A percentile compares a stretch with the other conserved stretches of the same genome.
These are phyloP conservation scores for Ephemerocybe angulata DNA, from an alignment of 768 basidiomycete species.

Conservation along the genomic window DNA sequence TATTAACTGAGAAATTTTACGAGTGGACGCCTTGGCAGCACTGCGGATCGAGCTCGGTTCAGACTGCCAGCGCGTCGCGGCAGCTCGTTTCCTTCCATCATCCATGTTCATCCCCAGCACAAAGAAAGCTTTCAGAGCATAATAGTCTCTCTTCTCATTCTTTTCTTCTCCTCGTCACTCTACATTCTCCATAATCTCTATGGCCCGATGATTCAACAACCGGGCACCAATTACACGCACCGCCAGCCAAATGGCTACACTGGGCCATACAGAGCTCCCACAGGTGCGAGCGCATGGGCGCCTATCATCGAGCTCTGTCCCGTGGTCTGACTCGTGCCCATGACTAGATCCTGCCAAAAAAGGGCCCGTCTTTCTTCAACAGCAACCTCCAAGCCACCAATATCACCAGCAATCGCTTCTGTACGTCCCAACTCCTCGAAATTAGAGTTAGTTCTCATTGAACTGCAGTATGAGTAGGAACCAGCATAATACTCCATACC, in stretches of 20 bases:
- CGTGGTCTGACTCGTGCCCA: not conserved
- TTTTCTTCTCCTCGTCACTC: not conserved
- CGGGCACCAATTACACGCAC: not conserved
- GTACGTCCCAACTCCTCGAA: not conserved
- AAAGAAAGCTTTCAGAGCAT: slow-evolving; percentile 1
- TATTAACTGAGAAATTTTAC: too few species aligned
- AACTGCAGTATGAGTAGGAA: not conserved
- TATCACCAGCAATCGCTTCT: not conserved
- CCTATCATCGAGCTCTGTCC: not conserved
- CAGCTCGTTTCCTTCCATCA: not conserved
- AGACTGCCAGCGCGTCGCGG: too few species aligned
- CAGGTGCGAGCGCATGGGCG: not conserved
- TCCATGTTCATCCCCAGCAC: not conserved
- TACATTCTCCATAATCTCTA: not conserved
- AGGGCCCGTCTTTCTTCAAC: not conserved
- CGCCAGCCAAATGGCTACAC: not conserved
- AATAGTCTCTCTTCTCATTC: not conserved
- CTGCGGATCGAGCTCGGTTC: too few species aligned
- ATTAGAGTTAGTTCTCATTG: not conserved
- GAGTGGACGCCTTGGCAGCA: too few species aligned
- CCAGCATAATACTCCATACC: not conserved
- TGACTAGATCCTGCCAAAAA: not conserved
- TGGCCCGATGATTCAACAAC: not conserved
- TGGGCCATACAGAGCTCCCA: not conserved
- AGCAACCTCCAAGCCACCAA: not conserved